These are phyloP conservation scores for Xylaria hypoxylon DNA, from an alignment of 2,329 filamentous ascomycete genomes.

Conservation along the genomic window DNA sequence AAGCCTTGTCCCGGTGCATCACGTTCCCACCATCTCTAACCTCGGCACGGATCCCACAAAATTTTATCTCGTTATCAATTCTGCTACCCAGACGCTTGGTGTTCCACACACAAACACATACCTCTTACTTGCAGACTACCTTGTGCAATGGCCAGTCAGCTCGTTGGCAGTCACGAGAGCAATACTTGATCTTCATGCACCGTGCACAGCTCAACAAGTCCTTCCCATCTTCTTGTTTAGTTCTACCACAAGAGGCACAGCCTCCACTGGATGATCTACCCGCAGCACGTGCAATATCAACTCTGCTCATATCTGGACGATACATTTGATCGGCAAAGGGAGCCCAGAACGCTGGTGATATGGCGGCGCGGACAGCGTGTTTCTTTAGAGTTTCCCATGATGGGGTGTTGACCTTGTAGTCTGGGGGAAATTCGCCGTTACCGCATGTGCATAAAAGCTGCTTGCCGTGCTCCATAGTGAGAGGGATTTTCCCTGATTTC, in stretches of 20 bases:
- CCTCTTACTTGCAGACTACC: slow-evolving; percentile 34
- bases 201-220: slow-evolving; percentile 35
- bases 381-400: slow-evolving; percentile 54
- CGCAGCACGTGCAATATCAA: too few relatives aligned
- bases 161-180: slow-evolving; percentile 44
- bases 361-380: slow-evolving; percentile 65
- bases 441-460: slow-evolving; percentile 59
- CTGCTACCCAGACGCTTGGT: too few relatives aligned
- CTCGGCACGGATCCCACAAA: too few relatives aligned
- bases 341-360: slow-evolving; percentile 65
- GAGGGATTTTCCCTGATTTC: slow-evolving; percentile 51
- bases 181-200: slow-evolving; percentile 45
- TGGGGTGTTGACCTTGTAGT: slow-evolving; percentile 54
- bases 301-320: background rate
- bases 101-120: too few relatives aligned
- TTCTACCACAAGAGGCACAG: slow-evolving; percentile 18
- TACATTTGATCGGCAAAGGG: slow-evolving; percentile 36
- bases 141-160: slow-evolving; percentile 45
- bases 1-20: too few relatives aligned
- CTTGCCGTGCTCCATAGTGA: slow-evolving; percentile 52
- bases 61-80: too few relatives aligned
- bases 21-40: too few relatives aligned
- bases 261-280: too few relatives aligned
- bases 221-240: slow-evolving; percentile 3
- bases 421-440: slow-evolving; percentile 54